A percentile compares a stretch with the other conserved stretches of the same genome.
phyloP scores from a whole-genome alignment of 768 basidiomycete genomes.

The Dacryopinax primogenitus region DNA sequence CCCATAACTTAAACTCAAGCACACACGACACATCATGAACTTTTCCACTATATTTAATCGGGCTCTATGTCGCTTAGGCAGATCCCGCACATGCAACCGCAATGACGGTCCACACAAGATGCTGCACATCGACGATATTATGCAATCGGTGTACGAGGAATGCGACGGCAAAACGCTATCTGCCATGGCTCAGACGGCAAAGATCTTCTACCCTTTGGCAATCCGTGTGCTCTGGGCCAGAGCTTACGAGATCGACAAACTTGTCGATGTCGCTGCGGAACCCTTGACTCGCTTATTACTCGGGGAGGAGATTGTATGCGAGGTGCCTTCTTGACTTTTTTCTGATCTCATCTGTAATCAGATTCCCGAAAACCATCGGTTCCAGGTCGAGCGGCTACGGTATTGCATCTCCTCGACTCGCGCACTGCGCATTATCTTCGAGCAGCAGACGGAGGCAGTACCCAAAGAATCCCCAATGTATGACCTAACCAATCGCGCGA shows the following conservation, averaged over 20 bases:
- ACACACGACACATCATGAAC: too few relatives aligned
- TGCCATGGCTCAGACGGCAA: not conserved
- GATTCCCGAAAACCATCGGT: not conserved
- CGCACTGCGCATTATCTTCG: not conserved
- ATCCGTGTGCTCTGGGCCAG: not conserved
- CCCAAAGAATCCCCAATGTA: not conserved
- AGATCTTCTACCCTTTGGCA: not conserved
- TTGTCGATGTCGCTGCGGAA: not conserved
- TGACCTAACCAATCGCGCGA: not conserved
- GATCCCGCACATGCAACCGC: too few relatives aligned
- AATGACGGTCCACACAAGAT: too few relatives aligned
- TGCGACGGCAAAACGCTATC: not conserved
- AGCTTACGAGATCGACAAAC: not conserved
- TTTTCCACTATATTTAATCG: too few relatives aligned
- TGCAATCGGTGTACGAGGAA: not conserved
- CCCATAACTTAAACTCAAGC: too few relatives aligned
- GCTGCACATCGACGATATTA: not conserved
- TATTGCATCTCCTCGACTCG: not conserved
- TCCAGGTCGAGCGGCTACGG: not conserved
- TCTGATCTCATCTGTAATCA: too few relatives aligned
- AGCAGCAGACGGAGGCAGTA: not conserved
- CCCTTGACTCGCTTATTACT: too few relatives aligned
- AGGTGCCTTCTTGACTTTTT: too few relatives aligned
- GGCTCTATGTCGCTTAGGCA: too few relatives aligned
- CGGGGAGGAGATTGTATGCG: too few relatives aligned